Conservation (phyloP, 306 rosid species). For the Elaeagnus macrophylla region DNA sequence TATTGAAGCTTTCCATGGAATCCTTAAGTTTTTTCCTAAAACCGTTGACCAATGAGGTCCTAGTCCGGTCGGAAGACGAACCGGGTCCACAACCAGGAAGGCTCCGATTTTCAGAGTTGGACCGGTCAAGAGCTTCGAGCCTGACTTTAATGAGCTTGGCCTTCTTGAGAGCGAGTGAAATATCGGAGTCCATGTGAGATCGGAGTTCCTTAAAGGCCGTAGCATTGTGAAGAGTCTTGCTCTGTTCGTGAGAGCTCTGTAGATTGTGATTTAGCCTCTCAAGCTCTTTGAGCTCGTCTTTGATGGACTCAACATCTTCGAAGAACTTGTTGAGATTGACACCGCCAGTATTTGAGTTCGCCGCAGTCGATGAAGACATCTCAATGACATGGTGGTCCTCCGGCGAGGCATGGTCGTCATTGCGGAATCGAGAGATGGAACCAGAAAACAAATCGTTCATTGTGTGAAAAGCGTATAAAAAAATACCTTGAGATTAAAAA, state of each 20-base stretch:
- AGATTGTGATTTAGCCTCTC: constrained; percentile 42
- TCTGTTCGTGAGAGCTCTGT: constrained; percentile 50
- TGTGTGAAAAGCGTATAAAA: too few relatives aligned
- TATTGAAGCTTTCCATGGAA: constrained; percentile 71
- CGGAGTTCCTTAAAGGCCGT: constrained; percentile 68
- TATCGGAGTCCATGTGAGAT: constrained; percentile 81
- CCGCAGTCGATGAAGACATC: constrained; percentile 32
- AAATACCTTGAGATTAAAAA: too few relatives aligned
- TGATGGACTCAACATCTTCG: constrained; percentile 64
- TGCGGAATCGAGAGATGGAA: constrained; percentile 63
- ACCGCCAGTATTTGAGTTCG: constrained; percentile 15
- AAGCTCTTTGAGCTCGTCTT: constrained; percentile 72
- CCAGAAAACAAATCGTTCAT: constrained; percentile 81
- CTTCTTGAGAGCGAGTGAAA: constrained; percentile 62
- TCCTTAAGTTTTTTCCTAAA: constrained; percentile 81
- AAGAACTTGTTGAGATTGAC: constrained; percentile 73
- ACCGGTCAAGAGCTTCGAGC: constrained; percentile 76
- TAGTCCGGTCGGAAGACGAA: constrained; percentile 77
- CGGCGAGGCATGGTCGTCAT: constrained; percentile 38
- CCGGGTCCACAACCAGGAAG: constrained; percentile 84
- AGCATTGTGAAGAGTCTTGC: constrained; percentile 82
- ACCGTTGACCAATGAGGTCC: constrained; percentile 79
- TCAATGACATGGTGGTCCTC: constrained; percentile 52
- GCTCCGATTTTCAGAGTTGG: constrained; percentile 82
- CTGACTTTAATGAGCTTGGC: constrained; percentile 77